Conservation (phyloP, 169 alveolate genomes). For the Theileria equi region DNA sequence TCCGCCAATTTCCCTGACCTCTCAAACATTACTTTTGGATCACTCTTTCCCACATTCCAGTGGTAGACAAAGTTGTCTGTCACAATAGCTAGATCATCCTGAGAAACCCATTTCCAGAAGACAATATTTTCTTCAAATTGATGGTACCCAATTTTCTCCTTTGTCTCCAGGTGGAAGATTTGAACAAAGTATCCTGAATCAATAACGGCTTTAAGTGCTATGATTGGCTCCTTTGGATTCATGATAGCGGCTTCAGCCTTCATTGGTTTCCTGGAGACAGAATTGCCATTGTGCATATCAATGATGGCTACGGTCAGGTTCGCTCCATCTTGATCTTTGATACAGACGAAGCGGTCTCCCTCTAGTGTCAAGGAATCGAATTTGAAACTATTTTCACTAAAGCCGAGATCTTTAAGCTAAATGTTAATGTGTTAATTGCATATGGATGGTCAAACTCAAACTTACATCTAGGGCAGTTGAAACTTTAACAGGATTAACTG, state of each 20-base stretch:
- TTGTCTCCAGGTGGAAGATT: constrained; percentile 89
- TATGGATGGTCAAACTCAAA: neutral
- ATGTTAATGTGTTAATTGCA: neutral
- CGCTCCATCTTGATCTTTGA: constrained; percentile 85
- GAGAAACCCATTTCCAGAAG: constrained; percentile 93
- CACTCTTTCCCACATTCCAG: constrained; percentile 79
- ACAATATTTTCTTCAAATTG: constrained; percentile 87
- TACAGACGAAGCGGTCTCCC: constrained; percentile 88
- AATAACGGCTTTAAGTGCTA: constrained; percentile 90
- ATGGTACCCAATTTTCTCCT: constrained; percentile 88
- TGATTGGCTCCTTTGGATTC: constrained; percentile 91
- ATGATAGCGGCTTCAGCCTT: constrained; percentile 95
- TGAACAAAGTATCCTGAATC: constrained; percentile 33
- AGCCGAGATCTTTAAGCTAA: constrained; percentile 77
- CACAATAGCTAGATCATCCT: constrained; percentile 87
- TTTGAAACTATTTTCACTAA: constrained; percentile 81
- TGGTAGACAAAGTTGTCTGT: constrained; percentile 90
- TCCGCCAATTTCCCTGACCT: constrained; percentile 85
- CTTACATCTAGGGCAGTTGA: constrained; percentile 45
- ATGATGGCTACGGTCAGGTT: constrained; percentile 78
- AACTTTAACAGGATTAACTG: constrained; percentile 23
- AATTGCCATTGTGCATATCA: constrained; percentile 79
- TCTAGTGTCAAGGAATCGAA: constrained; percentile 87
- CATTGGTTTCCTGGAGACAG: constrained; percentile 88
- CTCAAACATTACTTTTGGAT: constrained; percentile 84